phyloP scores from a whole-genome alignment of 2,329 filamentous ascomycete species.

The Diaporthe citri region DNA sequence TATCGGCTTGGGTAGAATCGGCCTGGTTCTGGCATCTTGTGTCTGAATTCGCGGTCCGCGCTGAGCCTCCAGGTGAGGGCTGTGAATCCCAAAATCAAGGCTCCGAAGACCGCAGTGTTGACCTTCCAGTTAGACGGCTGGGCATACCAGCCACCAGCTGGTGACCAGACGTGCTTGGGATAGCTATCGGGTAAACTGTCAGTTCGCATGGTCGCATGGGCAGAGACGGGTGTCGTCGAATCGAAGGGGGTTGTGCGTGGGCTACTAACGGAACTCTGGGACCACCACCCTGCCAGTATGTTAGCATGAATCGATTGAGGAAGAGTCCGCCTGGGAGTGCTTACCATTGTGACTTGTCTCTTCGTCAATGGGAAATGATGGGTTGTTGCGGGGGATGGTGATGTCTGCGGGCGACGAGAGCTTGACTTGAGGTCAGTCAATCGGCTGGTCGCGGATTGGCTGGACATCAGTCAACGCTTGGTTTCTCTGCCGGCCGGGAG shows the following conservation, averaged over 20 bases:
- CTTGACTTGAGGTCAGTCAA: constrained; percentile 39
- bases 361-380: constrained; percentile 26
- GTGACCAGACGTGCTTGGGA: constrained; percentile 99
- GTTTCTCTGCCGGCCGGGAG: constrained; percentile 28
- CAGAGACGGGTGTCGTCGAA: neutral
- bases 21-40: constrained; percentile 82
- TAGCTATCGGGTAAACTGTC: constrained; percentile 70
- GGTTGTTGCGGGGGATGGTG: neutral
- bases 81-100: constrained; percentile 69
- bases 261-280: constrained; percentile 69
- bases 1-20: constrained; percentile 89
- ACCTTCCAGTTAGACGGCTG: constrained; percentile 95
- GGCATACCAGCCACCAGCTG: constrained; percentile 96
- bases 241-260: constrained; percentile 39
- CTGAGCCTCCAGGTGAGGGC: constrained; percentile 78
- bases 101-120: constrained; percentile 73
- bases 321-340: constrained; percentile 35
- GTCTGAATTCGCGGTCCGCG: constrained; percentile 78
- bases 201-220: constrained; percentile 32
- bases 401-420: constrained; percentile 25
- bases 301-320: constrained; percentile 53
- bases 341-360: constrained; percentile 67
- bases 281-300: constrained; percentile 76
- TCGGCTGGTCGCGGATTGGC: constrained; percentile 37
- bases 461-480: neutral